Percentiles rank a stretch among this genome's conserved stretches.
These are phyloP conservation scores for Kodamaea kakaduensis DNA, from an alignment of 805 yeast species.

Conservation along the genomic window DNA sequence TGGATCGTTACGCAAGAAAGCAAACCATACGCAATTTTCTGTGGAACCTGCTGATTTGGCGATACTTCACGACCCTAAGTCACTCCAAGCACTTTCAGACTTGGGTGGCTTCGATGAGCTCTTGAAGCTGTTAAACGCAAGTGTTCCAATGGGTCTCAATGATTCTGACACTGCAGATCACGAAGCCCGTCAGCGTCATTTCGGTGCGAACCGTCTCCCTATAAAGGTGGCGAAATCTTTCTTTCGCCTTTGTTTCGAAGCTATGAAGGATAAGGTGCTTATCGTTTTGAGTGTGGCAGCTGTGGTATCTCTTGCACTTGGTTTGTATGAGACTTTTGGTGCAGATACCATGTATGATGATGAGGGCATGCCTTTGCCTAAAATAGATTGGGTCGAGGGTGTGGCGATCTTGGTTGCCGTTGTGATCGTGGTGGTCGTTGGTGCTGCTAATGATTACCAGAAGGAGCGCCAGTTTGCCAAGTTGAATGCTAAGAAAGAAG, in stretches of 20 bases:
- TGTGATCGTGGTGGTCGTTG: conserved; percentile 83
- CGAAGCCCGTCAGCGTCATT: conserved; percentile 41
- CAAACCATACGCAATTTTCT: conserved; percentile 6
- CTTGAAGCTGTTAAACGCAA: conserved; percentile 31
- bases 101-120: conserved; percentile 44
- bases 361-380: conserved; percentile 72
- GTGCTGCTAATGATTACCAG: conserved; percentile 94
- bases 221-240: conserved; percentile 67
- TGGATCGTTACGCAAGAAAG: neutral
- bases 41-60: conserved; percentile 32
- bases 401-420: conserved; percentile 95
- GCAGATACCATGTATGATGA: conserved; percentile 73
- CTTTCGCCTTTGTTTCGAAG: conserved; percentile 66
- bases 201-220: conserved; percentile 73
- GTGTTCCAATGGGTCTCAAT: conserved; percentile 40
- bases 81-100: conserved; percentile 38
- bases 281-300: conserved; percentile 84
- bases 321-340: conserved; percentile 88
- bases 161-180: conserved; percentile 27
- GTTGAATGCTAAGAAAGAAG: conserved; percentile 83
- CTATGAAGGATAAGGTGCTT: conserved; percentile 87
- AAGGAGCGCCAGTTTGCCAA: conserved; percentile 91
- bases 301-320: conserved; percentile 80
- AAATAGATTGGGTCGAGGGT: conserved; percentile 98
- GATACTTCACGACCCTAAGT: conserved; percentile 61